Base-by-base conservation (phyloP, 2,329 filamentous ascomycete species). In the Penicillium sp. region DNA sequence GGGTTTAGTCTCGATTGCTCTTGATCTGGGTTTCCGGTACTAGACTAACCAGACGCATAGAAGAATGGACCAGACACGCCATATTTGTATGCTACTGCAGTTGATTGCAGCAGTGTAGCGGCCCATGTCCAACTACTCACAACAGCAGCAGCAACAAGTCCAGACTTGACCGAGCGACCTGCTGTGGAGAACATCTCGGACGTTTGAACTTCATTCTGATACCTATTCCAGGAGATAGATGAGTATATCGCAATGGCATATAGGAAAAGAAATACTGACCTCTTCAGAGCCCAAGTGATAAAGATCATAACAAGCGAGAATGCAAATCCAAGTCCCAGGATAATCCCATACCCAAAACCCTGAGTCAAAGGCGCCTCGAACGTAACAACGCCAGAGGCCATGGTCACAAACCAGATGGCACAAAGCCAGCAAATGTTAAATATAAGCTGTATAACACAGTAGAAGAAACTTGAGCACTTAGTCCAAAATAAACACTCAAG, bases 121-220 rank as follows among this genome's bases (percentile, higher is more conserved):
- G 86, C 87, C 87, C 87, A 94, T 0, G 88, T 94, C 88, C 89
- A 95, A 4, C 83, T 88, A 11, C 84, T 89, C 3, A 94, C 86
- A n/a, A 95, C 88, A 11, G 87, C 88, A 4, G 85, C 85, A 8
- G 85, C 85, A 0, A 94, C 86, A 10, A 95, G 73, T 29, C 88
- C 89, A 6, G 85, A 88, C 60, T 94, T 95, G 50, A 95, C 85
- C 1, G 85, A 88, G 45, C 89, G 75, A 12, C 87, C 87, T 33
- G 88, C 88, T 0, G 88, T 94, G 47, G 77, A 88, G 72, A 95
- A 95, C 78, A 88, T 92, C 67, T 95, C 88, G 0, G 84, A 89
- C 0, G 89, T 95, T 62, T 94, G 87, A 2, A 89, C 62, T 58
- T 69, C 87, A 70, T 80, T 73, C 55, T 82, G 80, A 59, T 82